A percentile compares a stretch with the other conserved stretches of the same genome.
Conservation (phyloP, 2,329 filamentous ascomycete genomes). For the Davidsoniella neocaledoniae region DNA sequence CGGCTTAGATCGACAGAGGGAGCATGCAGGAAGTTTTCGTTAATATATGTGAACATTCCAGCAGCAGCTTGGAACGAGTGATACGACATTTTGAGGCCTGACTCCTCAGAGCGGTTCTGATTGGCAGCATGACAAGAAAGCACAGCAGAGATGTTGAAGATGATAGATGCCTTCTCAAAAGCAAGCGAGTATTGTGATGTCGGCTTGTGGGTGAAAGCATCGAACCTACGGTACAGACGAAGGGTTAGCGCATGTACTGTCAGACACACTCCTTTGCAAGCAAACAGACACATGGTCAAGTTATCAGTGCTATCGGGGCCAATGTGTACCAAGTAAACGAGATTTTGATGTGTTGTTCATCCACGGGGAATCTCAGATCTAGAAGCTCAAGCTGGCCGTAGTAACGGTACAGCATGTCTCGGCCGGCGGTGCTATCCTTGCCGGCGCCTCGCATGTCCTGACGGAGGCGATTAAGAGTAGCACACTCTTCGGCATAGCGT, state of each 20-base stretch:
- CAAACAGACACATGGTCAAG: background rate
- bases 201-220: conserved; percentile 98
- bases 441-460: conserved; percentile 98
- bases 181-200: conserved; percentile 92
- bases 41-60: conserved; percentile 99
- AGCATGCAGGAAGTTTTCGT: conserved; percentile 96
- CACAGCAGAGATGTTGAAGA: conserved; percentile 97
- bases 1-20: conserved; percentile 90
- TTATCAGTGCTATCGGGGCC: background rate
- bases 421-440: conserved; percentile 84
- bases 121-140: conserved; percentile 88
- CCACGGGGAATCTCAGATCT: conserved; percentile 87
- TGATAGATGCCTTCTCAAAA: conserved; percentile 96
- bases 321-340: conserved; percentile 78
- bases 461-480: conserved; percentile 78
- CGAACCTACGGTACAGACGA: conserved; percentile 49
- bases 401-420: conserved; percentile 90
- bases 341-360: conserved; percentile 98
- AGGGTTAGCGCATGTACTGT: conserved; percentile 1
- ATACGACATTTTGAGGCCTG: conserved; percentile 87
- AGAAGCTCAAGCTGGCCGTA: conserved; percentile 93
- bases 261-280: background rate
- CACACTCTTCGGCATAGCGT: conserved; percentile 87
- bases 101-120: conserved; percentile 82
- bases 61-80: conserved; percentile 96